These are phyloP conservation scores for Rhizopus stolonifer DNA, from an alignment of 371 early-diverging fungal genomes.

Conservation along the genomic window DNA sequence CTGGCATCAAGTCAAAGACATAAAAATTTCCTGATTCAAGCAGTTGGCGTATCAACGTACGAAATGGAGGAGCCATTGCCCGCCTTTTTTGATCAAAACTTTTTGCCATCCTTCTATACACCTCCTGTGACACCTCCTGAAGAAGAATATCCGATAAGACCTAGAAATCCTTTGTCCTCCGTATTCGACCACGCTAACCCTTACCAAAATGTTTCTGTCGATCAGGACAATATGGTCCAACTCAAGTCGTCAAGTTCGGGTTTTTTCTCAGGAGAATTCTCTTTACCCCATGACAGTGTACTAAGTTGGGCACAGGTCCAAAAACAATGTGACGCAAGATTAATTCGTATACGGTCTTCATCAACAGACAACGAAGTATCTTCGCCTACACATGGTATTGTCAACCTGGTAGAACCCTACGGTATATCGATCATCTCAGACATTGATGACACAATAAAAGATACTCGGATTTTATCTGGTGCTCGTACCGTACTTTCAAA, in stretches of 20 bases:
- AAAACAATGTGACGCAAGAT: conserved; percentile 29
- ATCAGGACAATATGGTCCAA: background rate
- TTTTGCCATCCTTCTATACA: background rate
- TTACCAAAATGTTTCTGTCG: background rate
- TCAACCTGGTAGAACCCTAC: conserved; percentile 53
- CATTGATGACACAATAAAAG: conserved; percentile 90
- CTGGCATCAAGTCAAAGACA: conserved; percentile 39
- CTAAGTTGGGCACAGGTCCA: conserved; percentile 28
- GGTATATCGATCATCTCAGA: conserved; percentile 83
- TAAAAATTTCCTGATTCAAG: conserved; percentile 34
- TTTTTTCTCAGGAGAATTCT: conserved; percentile 29
- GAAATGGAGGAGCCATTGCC: background rate
- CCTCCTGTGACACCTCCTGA: background rate
- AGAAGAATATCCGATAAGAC: conserved; percentile 6
- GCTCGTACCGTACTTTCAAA: conserved; percentile 64
- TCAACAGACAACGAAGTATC: conserved; percentile 18
- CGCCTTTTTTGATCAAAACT: background rate
- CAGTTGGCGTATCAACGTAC: conserved; percentile 19
- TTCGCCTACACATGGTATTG: conserved; percentile 33
- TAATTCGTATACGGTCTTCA: conserved; percentile 24
- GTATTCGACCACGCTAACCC: conserved; percentile 1
- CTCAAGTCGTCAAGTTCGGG: conserved; percentile 23
- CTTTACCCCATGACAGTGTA: conserved; percentile 23
- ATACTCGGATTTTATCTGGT: conserved; percentile 72
- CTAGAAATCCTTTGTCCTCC: conserved; percentile 16